phyloP scores from a whole-genome alignment of 441 rosid genomes.

The Erodium texanum region DNA sequence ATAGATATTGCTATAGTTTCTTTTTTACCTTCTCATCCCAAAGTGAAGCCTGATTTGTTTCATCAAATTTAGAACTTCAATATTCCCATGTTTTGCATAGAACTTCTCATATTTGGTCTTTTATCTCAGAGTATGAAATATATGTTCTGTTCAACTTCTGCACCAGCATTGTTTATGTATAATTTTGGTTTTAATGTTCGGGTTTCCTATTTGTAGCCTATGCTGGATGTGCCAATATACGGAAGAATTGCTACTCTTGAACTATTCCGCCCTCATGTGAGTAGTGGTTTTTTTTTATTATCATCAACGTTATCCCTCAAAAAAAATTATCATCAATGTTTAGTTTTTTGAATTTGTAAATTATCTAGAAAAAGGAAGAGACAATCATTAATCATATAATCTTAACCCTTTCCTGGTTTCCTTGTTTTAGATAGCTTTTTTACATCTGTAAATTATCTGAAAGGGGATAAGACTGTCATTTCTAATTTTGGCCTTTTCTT shows the following conservation, averaged over 20 bases:
- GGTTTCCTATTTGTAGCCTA: conserved; percentile 50
- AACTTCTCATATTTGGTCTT: not conserved
- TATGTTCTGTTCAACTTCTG: not conserved
- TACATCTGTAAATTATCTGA: not conserved
- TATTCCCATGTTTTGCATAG: not conserved
- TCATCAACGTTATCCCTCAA: not conserved
- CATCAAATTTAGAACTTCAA: not conserved
- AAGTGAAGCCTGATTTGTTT: not conserved
- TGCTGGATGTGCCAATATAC: conserved; percentile 91
- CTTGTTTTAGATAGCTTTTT: not conserved
- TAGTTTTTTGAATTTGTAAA: no score
- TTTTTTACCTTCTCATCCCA: not conserved
- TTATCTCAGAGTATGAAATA: not conserved
- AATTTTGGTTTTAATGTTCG: not conserved
- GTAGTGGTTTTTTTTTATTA: conserved; percentile 17
- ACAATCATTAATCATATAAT: no score
- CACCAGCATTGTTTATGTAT: not conserved
- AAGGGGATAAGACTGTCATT: not conserved
- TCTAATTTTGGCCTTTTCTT: not conserved
- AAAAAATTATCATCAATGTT: not conserved
- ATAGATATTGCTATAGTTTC: not conserved
- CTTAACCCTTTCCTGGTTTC: not conserved
- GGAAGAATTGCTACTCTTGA: conserved; percentile 95
- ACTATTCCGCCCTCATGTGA: conserved; percentile 91
- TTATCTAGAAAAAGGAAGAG: no score